These are phyloP conservation scores for Penicillium sp. DNA, from an alignment of 2,329 filamentous ascomycete species.

Conservation along the genomic window DNA sequence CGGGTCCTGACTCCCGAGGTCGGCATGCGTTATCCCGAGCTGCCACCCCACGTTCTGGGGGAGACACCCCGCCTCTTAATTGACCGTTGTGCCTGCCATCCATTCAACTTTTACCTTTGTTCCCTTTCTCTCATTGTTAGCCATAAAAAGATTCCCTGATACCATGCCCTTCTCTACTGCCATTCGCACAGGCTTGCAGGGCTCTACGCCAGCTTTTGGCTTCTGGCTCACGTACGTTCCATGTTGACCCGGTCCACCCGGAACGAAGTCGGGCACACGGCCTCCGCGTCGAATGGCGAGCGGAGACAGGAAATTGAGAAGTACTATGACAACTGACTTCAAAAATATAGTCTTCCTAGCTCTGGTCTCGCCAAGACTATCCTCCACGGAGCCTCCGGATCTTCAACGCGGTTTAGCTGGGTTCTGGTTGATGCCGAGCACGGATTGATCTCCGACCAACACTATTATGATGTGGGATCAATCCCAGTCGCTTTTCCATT, in stretches of 20 bases:
- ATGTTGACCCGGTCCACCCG: neutral
- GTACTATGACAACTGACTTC: neutral
- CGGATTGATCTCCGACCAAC: conserved; percentile 40
- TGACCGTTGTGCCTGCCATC: neutral
- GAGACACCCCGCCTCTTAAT: neutral
- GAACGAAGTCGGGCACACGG: neutral
- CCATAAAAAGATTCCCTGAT: neutral
- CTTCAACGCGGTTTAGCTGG: conserved; percentile 36
- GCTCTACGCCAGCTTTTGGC: conserved; percentile 26
- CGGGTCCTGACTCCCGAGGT: conserved; percentile 1
- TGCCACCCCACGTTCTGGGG: conserved; percentile 9
- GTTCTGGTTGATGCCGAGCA: conserved; percentile 45
- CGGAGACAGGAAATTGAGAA: neutral
- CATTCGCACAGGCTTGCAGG: conserved; percentile 16
- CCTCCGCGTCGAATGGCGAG: neutral
- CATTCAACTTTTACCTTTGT: neutral
- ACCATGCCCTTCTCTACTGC: conserved; percentile 21
- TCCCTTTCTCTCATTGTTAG: neutral
- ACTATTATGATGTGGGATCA: conserved; percentile 39
- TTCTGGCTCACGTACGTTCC: conserved; percentile 40
- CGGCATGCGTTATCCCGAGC: conserved; percentile 6
- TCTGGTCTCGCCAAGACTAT: conserved; percentile 36
- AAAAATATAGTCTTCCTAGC: conserved; percentile 29
- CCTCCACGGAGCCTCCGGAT: conserved; percentile 31
- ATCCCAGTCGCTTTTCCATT: neutral